Base-by-base conservation (phyloP, 352 stramenopile genomes). In the Globisporangium paddicum region DNA sequence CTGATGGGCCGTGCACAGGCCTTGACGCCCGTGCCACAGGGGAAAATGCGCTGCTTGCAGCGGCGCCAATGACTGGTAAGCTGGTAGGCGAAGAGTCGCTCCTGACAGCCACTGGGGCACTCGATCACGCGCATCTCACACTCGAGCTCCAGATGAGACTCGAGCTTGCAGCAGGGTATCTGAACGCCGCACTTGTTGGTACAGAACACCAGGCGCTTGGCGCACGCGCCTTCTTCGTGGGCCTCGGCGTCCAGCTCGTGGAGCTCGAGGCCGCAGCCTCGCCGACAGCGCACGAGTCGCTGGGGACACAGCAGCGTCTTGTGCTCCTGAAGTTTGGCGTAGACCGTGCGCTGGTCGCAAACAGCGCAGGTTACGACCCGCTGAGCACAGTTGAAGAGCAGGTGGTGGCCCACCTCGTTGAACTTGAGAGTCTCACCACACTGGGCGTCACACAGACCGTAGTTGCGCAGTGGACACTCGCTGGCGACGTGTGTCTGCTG, bases 41-140 rank as follows among this genome's bases (percentile, higher is more conserved):
- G 62, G 18, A 83, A 74, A 37, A 90, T 54, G 16, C 79, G 79
- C 59, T 93, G 82, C 3, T 70, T 66, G 58, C 84, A 93, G 8
- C 82, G 74, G 32, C 71, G 73, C 69, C 70, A 78, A 58, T 93
- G 84, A 5, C 66, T 56, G 19, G 83, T 69, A n/a, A 71, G 65
- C 44, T 90, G 65, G 60, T 87, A 87, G 1, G 76, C 79, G 5
- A 86, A 75, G 18, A 93, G 71, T 28, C 60, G 53, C 30, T 87
- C 76, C 13, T 69, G 62, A 40, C 84, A 93, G 14, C 73, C 79
- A 14, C 68, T 70, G 0, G 84, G 78, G 58, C 81, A 93, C 44
- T 71, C 49, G 16, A 91, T 71, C 6, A 85, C 65, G 5, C 84
- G 81, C 69, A 89, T 76, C 3, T 68, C 42, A 35, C 84, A 93